Conservation (phyloP, 257 asterid genomes). For the Nicotiana paniculata region DNA sequence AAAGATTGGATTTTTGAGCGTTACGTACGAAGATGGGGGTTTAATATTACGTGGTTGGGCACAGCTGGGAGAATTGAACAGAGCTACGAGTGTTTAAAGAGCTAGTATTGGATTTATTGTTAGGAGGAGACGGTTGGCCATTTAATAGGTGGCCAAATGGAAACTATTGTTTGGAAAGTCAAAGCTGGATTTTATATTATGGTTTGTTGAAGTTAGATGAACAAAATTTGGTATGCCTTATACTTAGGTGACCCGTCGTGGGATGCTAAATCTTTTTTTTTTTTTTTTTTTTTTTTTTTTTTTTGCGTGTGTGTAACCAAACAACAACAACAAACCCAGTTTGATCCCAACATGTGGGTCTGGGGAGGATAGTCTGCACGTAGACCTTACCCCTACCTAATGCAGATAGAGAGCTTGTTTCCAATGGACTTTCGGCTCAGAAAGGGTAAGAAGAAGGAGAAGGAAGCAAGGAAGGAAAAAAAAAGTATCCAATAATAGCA, state of each 20-base stretch:
- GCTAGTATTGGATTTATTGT: background rate
- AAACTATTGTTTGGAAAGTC: background rate
- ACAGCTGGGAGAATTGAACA: background rate
- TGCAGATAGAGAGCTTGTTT: too few relatives aligned
- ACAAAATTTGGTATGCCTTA: conserved; percentile 6
- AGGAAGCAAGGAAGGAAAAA: too few relatives aligned
- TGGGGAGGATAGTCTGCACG: too few relatives aligned
- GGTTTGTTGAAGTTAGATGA: conserved; percentile 26
- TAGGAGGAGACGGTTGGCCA: background rate
- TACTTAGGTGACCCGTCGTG: background rate
- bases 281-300: too few relatives aligned
- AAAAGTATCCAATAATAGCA: too few relatives aligned
- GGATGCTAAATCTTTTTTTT: too few relatives aligned
- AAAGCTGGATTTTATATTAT: background rate
- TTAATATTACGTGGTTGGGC: background rate
- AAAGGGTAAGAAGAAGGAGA: too few relatives aligned
- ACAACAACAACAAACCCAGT: too few relatives aligned
- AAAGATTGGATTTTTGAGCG: background rate
- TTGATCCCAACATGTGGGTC: too few relatives aligned
- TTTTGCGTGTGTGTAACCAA: too few relatives aligned
- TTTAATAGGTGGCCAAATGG: background rate
- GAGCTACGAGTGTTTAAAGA: background rate
- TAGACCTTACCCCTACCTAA: too few relatives aligned
- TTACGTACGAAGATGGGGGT: background rate
- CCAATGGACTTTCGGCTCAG: too few relatives aligned